Evolutionary conservation across 768 basidiomycete species (phyloP), one percentile per base, ranked within the genome.

Genomic region (Xerocomus potaroensis): DNA sequence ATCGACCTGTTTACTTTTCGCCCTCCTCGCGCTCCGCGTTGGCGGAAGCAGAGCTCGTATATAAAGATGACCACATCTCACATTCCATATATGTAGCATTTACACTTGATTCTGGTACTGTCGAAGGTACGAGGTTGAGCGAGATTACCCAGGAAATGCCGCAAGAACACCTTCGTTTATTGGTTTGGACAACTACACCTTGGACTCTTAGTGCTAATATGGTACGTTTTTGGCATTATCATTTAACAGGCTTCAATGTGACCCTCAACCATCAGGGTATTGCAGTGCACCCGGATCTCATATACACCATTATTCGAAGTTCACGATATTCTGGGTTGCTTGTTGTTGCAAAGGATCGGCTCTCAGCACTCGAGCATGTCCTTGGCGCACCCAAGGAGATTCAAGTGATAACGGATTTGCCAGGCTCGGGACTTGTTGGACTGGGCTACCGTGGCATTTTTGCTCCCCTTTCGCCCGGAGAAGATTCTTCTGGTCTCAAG

Each of bases 131-230:
- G 5, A 27, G 47, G 21, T 57, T 38, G 26, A 32, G 16, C 33
- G 47, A 46, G 39, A 36, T 54, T 30, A 11, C 76, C 37, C 66
- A 62, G 19, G 47, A 69, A 14, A 48, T 73, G 14, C 43, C 76
- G 7, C 53, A 59, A 2, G 60, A 62, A 54, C 15, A 57, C 40
- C 65, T 84, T 10, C 73, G 75, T 23, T 56, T 96, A 9, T 70
- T 92, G 15, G 87, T 95, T 4, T 99, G 95, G 95, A 98, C 95
- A 3, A 98, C 95, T 4, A 98, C 95, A 0, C 90, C 95, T 1
- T 99, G 95, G 95, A 98, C 91, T 4, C 69, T 98, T 38, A 91
- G 89, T 5, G 90, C 91, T 2, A 98, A 99, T 60, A 91, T 93
- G 87, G 93, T 92, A 55, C 33, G 76, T 47, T 27, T 27, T 16